phyloP scores from a whole-genome alignment of 2,329 filamentous ascomycete genomes.

The Teratosphaeria viscida region DNA sequence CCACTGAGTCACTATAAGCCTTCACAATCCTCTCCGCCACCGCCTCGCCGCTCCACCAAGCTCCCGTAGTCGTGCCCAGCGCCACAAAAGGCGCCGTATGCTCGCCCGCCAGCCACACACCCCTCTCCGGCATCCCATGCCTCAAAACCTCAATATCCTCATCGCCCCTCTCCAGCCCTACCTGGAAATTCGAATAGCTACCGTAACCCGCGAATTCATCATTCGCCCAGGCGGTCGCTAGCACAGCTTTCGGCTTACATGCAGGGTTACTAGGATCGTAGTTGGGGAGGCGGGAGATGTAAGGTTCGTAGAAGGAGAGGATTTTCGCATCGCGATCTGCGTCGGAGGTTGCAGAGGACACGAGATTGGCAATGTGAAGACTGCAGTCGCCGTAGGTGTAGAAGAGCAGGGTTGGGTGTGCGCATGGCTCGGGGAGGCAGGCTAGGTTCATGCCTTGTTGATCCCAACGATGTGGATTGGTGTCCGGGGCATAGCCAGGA shows the following conservation, averaged over 20 bases:
- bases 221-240: slow-evolving; percentile 67
- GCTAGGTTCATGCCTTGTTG: slow-evolving; percentile 62
- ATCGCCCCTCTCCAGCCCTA: slow-evolving; percentile 60
- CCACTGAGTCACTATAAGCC: not conserved
- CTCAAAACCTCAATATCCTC: slow-evolving; percentile 56
- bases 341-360: slow-evolving; percentile 23
- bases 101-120: slow-evolving; percentile 80
- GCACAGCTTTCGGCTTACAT: slow-evolving; percentile 53
- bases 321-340: slow-evolving; percentile 46
- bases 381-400: slow-evolving; percentile 62
- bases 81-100: slow-evolving; percentile 86
- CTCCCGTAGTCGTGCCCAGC: slow-evolving; percentile 77
- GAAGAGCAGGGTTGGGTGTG: slow-evolving; percentile 78
- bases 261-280: slow-evolving; percentile 45
- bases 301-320: slow-evolving; percentile 61
- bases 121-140: slow-evolving; percentile 47
- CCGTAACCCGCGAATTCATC: slow-evolving; percentile 74
- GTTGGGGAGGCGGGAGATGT: slow-evolving; percentile 63
- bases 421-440: slow-evolving; percentile 45
- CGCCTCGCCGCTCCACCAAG: slow-evolving; percentile 81
- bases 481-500: slow-evolving; percentile 54
- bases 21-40: slow-evolving; percentile 54
- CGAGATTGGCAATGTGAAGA: slow-evolving; percentile 37
- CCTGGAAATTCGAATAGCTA: slow-evolving; percentile 77
- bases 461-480: slow-evolving; percentile 53